phyloP scores from a whole-genome alignment of 768 basidiomycete genomes.

The Thelephora ganbajun region DNA sequence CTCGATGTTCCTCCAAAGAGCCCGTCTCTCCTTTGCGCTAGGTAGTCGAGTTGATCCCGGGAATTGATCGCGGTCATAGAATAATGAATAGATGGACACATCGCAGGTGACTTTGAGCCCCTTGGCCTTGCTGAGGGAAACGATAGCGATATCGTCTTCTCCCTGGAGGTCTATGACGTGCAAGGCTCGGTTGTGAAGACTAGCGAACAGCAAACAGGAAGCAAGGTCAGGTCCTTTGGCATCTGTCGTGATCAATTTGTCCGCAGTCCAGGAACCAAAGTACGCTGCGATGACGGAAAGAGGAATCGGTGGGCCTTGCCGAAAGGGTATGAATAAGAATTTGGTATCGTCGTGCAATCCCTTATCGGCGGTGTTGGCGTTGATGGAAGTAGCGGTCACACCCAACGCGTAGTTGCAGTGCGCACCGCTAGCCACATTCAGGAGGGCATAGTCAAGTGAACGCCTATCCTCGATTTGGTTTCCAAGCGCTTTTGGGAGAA shows the following conservation, averaged over 20 bases:
- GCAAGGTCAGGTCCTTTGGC: slow-evolving; percentile 88
- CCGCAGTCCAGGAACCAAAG: slow-evolving; percentile 79
- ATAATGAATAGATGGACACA: slow-evolving; percentile 81
- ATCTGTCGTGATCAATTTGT: slow-evolving; percentile 91
- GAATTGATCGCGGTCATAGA: slow-evolving; percentile 72
- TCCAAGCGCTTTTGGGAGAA: slow-evolving; percentile 58
- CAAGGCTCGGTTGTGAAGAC: slow-evolving; percentile 75
- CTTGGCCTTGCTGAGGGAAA: slow-evolving; percentile 90
- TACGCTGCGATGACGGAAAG: slow-evolving; percentile 72
- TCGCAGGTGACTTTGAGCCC: slow-evolving; percentile 93
- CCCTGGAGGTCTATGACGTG: slow-evolving; percentile 86
- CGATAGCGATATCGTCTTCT: slow-evolving; percentile 77
- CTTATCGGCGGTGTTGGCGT: slow-evolving; percentile 51
- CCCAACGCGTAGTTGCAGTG: slow-evolving; percentile 84
- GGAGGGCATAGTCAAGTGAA: slow-evolving; percentile 56
- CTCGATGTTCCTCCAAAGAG: slow-evolving; percentile 76
- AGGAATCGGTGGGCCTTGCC: slow-evolving; percentile 32
- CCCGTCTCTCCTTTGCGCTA: slow-evolving; percentile 58
- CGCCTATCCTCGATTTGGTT: slow-evolving; percentile 51
- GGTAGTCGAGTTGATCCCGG: slow-evolving; percentile 54
- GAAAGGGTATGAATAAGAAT: slow-evolving; percentile 77
- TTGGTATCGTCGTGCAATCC: slow-evolving; percentile 72
- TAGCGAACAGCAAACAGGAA: slow-evolving; percentile 86
- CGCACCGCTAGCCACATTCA: slow-evolving; percentile 46
- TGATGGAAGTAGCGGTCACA: slow-evolving; percentile 59